phyloP scores from a whole-genome alignment of 345 rosid genomes.

The Pistacia atlantica region DNA sequence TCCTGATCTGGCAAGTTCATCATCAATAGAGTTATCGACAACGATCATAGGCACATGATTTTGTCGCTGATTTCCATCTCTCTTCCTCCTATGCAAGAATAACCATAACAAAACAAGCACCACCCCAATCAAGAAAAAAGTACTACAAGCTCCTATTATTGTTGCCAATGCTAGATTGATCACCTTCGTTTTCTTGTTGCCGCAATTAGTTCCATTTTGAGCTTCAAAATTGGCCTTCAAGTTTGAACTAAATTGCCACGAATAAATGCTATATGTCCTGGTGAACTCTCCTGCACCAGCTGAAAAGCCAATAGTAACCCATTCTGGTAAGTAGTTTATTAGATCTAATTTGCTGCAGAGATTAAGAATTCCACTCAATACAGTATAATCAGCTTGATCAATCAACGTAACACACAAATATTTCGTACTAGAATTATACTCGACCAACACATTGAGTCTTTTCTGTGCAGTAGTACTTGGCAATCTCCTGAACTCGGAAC shows the following conservation, averaged over 20 bases:
- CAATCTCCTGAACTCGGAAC: slow-evolving; percentile 21
- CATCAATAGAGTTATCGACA: slow-evolving; percentile 32
- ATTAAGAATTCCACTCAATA: not conserved
- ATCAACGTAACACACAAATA: slow-evolving; percentile 51
- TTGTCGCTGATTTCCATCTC: slow-evolving; percentile 20
- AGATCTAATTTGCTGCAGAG: slow-evolving; percentile 34
- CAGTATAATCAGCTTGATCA: slow-evolving; percentile 20
- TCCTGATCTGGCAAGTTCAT: slow-evolving; percentile 50
- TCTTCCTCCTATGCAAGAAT: slow-evolving; percentile 14
- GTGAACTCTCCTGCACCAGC: slow-evolving; percentile 31
- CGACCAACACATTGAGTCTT: too few relatives aligned
- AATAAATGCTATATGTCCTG: slow-evolving; percentile 16
- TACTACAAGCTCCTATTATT: too few relatives aligned
- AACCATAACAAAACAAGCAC: not conserved
- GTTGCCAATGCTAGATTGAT: too few relatives aligned
- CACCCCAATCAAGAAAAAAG: too few relatives aligned
- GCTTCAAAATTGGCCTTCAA: slow-evolving; percentile 9
- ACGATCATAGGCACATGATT: too few relatives aligned
- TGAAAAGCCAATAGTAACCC: slow-evolving; percentile 46
- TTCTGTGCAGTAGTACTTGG: too few relatives aligned
- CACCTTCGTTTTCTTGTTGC: slow-evolving; percentile 7
- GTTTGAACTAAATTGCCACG: slow-evolving; percentile 47
- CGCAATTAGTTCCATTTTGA: slow-evolving; percentile 5
- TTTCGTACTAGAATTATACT: slow-evolving; percentile 36
- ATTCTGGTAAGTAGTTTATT: slow-evolving; percentile 35